These are phyloP conservation scores for Yamadazyma dushanensis DNA, from an alignment of 1,139 yeast species.

Conservation along the genomic window DNA sequence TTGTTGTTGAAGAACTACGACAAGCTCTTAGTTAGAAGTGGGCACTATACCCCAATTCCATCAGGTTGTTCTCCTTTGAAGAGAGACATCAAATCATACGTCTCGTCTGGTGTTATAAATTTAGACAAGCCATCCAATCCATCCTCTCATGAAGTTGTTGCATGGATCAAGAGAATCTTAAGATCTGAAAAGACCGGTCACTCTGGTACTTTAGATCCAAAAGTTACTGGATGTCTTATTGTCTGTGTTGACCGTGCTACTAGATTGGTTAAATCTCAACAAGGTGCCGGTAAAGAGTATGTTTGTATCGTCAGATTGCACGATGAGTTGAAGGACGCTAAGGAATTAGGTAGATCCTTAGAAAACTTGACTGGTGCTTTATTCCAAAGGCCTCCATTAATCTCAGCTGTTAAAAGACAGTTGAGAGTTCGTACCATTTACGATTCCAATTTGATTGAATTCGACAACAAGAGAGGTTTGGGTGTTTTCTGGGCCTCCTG, in stretches of 20 bases:
- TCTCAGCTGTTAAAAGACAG: conserved; percentile 98
- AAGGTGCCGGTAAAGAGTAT: conserved; percentile 99
- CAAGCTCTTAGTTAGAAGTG: conserved; percentile 89
- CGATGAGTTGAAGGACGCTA: conserved; percentile 87
- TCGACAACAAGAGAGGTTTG: conserved; percentile 93
- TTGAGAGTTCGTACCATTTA: conserved; percentile 97
- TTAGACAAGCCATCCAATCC: conserved; percentile 98
- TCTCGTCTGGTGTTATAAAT: conserved; percentile 94
- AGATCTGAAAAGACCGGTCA: conserved; percentile 98
- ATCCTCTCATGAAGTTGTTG: conserved; percentile 97
- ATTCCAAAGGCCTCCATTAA: conserved; percentile 98
- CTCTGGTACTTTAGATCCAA: conserved; percentile 98
- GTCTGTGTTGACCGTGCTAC: conserved; percentile 98
- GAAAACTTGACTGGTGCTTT: conserved; percentile 98
- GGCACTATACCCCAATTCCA: conserved; percentile 96
- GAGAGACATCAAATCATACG: conserved; percentile 87
- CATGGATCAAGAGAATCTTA: conserved; percentile 96
- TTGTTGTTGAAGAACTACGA: conserved; percentile 90
- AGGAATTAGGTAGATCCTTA: conserved; percentile 82
- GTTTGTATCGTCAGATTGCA: conserved; percentile 96
- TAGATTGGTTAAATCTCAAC: conserved; percentile 96
- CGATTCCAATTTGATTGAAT: conserved; percentile 92
- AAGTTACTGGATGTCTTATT: conserved; percentile 96
- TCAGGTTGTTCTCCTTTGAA: conserved; percentile 92
- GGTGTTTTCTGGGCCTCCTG: conserved; percentile 99